Percentiles rank a stretch among this genome's conserved stretches.
phyloP scores from a whole-genome alignment of 169 alveolate genomes.

The Perkinsus marinus region DNA sequence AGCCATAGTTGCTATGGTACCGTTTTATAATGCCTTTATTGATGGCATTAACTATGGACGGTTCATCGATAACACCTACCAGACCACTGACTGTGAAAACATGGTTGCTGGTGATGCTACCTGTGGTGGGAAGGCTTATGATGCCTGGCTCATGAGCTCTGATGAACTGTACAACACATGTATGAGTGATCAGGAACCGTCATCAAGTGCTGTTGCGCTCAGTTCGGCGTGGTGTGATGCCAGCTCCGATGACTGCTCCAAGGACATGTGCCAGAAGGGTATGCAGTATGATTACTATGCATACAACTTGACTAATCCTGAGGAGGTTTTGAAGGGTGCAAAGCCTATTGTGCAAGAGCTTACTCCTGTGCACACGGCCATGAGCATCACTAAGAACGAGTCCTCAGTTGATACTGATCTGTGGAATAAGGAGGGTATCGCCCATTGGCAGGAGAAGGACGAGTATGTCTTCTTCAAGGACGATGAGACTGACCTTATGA shows the following conservation, averaged over 20 bases:
- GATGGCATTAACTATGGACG: neutral
- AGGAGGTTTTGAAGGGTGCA: neutral
- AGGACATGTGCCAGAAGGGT: neutral
- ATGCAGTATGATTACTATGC: neutral
- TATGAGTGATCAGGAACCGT: neutral
- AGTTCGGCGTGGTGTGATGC: neutral
- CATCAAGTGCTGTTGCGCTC: neutral
- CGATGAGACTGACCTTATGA: neutral
- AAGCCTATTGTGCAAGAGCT: neutral
- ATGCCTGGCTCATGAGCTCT: neutral
- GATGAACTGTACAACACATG: neutral
- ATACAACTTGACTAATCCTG: neutral
- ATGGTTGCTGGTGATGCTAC: neutral
- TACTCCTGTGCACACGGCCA: neutral
- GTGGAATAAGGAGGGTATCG: neutral
- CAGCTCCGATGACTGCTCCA: neutral
- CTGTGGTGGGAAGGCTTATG: neutral
- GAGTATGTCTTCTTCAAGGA: neutral
- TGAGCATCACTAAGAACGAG: neutral
- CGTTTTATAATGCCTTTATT: neutral
- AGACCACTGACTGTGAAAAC: neutral
- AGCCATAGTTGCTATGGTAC: neutral
- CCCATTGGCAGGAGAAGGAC: neutral
- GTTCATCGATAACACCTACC: neutral
- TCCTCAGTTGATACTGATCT: neutral